phyloP scores from a whole-genome alignment of 441 rosid species.

The Pelargonium australe region DNA sequence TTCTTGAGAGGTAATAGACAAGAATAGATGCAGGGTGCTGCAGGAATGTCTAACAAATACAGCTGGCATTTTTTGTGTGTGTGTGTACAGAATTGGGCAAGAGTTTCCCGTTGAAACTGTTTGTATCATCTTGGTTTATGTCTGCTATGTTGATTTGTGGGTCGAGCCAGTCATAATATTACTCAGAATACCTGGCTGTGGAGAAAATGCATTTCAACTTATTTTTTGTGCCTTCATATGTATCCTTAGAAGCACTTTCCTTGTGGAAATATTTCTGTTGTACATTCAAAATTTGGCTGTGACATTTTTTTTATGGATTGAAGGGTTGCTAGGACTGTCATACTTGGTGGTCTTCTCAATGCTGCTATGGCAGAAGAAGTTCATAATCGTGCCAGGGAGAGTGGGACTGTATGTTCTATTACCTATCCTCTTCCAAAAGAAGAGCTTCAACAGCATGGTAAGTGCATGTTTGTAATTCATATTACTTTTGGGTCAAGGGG shows the following conservation, averaged over 20 bases:
- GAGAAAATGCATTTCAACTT: not conserved
- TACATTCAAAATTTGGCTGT: not conserved
- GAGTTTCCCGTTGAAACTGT: too few relatives aligned
- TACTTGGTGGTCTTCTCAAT: conserved; percentile 78
- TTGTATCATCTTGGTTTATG: not conserved
- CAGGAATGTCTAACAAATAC: too few relatives aligned
- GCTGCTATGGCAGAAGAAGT: conserved; percentile 66
- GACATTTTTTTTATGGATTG: conserved; percentile 22
- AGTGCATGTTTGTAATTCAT: conserved; percentile 14
- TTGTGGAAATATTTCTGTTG: not conserved
- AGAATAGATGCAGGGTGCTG: not conserved
- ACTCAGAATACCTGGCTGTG: not conserved
- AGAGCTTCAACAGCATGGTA: conserved; percentile 72
- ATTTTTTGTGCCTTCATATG: not conserved
- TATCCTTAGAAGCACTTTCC: not conserved
- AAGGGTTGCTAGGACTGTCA: conserved; percentile 91
- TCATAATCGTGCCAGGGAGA: conserved; percentile 50
- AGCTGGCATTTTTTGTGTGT: too few relatives aligned
- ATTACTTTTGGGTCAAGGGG: not conserved
- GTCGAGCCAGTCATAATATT: not conserved
- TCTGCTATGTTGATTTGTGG: not conserved
- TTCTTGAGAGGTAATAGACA: too few relatives aligned
- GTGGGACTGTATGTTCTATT: conserved; percentile 70
- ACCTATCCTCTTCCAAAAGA: conserved; percentile 72
- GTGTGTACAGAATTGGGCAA: too few relatives aligned